Conservation (phyloP, 148 eudicot species). For the Arbutus unedo region DNA sequence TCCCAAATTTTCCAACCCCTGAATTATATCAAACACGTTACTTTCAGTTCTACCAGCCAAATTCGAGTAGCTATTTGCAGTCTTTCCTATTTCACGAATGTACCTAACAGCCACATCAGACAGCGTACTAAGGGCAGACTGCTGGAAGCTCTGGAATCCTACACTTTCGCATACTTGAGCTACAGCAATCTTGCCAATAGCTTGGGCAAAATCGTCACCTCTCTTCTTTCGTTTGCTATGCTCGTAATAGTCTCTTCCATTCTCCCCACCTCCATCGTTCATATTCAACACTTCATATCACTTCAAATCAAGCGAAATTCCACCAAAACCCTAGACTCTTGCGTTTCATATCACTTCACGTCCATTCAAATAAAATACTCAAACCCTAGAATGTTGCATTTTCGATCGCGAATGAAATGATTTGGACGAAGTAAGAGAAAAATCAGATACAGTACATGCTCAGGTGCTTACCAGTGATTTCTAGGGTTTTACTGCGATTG, state of each 20-base stretch:
- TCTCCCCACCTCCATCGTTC: constrained; percentile 55
- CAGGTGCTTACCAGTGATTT: constrained; percentile 15
- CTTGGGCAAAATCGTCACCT: constrained; percentile 46
- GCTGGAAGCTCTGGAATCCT: constrained; percentile 70
- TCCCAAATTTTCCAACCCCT: constrained; percentile 68
- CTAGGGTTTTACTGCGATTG: background rate
- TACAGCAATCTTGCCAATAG: constrained; percentile 56
- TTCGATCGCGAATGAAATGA: background rate
- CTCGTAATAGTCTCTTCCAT: constrained; percentile 16
- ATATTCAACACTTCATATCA: constrained; percentile 44
- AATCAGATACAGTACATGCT: background rate
- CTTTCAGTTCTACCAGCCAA: constrained; percentile 59
- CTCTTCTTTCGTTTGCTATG: constrained; percentile 20
- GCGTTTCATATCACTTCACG: background rate
- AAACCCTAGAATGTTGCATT: constrained; percentile 18
- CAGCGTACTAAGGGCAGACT: constrained; percentile 51
- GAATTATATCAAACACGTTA: constrained; percentile 69
- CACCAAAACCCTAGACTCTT: background rate
- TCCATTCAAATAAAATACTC: background rate
- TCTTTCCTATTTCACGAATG: constrained; percentile 51
- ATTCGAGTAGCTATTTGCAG: constrained; percentile 44
- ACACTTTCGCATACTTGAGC: constrained; percentile 68
- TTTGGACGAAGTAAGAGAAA: background rate
- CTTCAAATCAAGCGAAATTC: constrained; percentile 16
- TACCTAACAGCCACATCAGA: constrained; percentile 60